Base-by-base conservation (phyloP, 2,329 filamentous ascomycete genomes). In the Fusarium gaditjirri region DNA sequence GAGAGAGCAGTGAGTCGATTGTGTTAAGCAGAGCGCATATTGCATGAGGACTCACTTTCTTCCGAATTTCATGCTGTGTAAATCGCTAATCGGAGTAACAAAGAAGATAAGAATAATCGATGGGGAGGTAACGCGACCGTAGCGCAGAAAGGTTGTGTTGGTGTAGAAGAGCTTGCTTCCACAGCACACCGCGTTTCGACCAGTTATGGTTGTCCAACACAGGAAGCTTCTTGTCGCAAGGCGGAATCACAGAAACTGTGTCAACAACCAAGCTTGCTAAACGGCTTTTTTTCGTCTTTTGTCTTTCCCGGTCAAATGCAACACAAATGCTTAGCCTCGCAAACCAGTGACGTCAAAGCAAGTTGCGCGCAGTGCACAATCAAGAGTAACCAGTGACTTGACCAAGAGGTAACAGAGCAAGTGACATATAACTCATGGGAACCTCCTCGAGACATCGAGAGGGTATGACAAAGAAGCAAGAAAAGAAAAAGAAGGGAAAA, bases 31-130 rank as follows among this genome's bases (percentile, higher is more conserved):
- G 33, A 55, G 43, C n/a, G 31, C 23, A 39, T 23, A n/a, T 52
- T 43, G 36, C 61, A 31, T 47, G 17, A 46, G 54, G 61, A 80
- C 85, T 80, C 82, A 90, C 88, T 86, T 90, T 82, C 88, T 86
- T 75, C 89, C 88, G 76, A 91, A 91, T 82, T 90, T 90, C 89
- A 91, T 91, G 60, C 55, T 68, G 65, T 43, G 31, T 29, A 60
- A 31, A 50, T 41, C n/a, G 35, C 41, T 35, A 35, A 59, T 46
- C 27, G 56, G 49, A 41, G 47, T 29, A 53, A 61, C 43, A 62
- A 61, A 55, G 61, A 50, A 61, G 56, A 64, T 47, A 58, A 56
- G 55, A 60, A 36, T 36, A 53, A 58, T 47, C 47, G 63, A 55
- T 49, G 19, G 43, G 31, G 12, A 43, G 41, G 36, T 27, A 52